A percentile compares a stretch with the other conserved stretches of the same genome.
Evolutionary conservation across 305 asterid species (phyloP).

Genomic region (Fraxinus nigra): DNA sequence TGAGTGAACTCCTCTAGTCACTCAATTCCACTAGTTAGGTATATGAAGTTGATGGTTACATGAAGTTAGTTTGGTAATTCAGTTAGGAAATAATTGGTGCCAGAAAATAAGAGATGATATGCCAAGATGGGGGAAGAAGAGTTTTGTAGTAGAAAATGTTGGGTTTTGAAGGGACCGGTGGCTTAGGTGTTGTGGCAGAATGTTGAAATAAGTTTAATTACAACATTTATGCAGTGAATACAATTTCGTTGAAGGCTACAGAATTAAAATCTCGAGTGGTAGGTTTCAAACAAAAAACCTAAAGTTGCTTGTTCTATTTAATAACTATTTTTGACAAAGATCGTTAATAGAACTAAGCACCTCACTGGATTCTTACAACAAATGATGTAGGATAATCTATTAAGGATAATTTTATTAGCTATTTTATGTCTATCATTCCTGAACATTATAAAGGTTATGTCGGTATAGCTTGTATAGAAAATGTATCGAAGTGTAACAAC

Average conservation of each 20-base stretch:
- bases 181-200: background rate
- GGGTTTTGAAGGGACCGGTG: background rate
- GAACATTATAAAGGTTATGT: background rate
- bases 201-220: background rate
- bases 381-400: background rate
- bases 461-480: background rate
- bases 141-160: background rate
- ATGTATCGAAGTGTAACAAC: background rate
- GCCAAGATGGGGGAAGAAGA: background rate
- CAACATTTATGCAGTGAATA: background rate
- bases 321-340: background rate
- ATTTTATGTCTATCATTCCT: background rate
- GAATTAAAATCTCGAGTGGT: background rate
- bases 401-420: background rate
- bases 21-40: background rate
- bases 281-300: background rate
- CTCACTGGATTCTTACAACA: background rate
- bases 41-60: background rate
- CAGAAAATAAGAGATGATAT: background rate
- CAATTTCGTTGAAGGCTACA: background rate
- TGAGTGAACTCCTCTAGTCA: background rate
- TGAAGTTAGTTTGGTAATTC: background rate
- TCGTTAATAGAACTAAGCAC: background rate
- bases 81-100: background rate
- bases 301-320: background rate